Base-by-base conservation (phyloP, 1,139 yeast species). In the Yamadazyma kanchanaburiensis region DNA sequence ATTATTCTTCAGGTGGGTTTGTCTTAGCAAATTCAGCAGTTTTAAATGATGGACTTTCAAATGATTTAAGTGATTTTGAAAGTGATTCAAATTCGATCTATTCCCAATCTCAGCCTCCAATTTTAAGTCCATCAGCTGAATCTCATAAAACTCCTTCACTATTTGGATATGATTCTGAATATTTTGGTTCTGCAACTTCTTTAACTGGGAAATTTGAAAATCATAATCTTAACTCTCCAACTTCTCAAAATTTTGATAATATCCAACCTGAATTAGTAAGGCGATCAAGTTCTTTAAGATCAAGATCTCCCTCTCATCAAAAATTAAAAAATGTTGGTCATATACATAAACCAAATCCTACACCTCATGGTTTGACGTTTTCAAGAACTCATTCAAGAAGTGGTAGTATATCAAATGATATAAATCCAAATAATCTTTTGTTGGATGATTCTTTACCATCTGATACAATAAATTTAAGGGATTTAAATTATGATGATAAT, bases 301-400 rank as follows among this genome's bases (percentile, higher is more conserved):
- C 48, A 3, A 27, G 46, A 17, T 40, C 45, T 12, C 44, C 45
- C 3, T 41, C 46, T 4, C 48, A 45, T 24, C 53, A 47, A 28
- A 57, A 55, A 33, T 37, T 49, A 27, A 60, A 55, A 34, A 46
- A 39, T 26, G 37, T 43, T 21, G 64, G 64, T 2, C 63, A 60
- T 41, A 47, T 63, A 16, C 58, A 51, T 31, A 63, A 63, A 40
- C 61, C 64, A 6, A 39, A n/a, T n/a, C n/a, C n/a, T n/a, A n/a
- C n/a, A n/a, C n/a, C n/a, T n/a, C n/a, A n/a, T n/a, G n/a, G n/a
- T n/a, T 8, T 18, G 9, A 18, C 20, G 10, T 10, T 18, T 10
- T 18, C 20, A 18, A 18, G 9, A 7, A 7, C 25, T 12, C 32
- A 24, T 10, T 24, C 32, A 5, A 16, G 22, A n/a, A 26, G 23